Percentiles rank a stretch among this genome's conserved stretches.
phyloP scores from a whole-genome alignment of 306 rosid genomes.

The Glycine latifolia region DNA sequence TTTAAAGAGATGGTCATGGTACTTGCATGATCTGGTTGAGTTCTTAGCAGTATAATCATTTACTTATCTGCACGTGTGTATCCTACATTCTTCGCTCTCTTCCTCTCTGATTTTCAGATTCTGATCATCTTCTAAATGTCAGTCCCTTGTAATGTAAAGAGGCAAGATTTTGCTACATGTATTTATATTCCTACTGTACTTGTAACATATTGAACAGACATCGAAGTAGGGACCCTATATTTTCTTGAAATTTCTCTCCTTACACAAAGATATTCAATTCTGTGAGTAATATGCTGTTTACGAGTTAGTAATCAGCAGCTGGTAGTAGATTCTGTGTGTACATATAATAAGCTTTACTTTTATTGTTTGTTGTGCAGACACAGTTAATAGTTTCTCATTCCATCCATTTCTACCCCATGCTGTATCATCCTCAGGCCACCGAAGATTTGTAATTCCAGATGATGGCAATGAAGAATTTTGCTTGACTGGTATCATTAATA shows the following conservation, averaged over 20 bases:
- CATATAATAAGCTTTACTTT: slow-evolving; percentile 37
- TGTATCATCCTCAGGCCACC: slow-evolving; percentile 87
- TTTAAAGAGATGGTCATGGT: slow-evolving; percentile 23
- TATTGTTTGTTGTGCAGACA: slow-evolving; percentile 62
- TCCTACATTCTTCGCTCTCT: neutral
- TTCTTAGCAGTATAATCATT: slow-evolving; percentile 1
- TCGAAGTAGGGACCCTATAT: neutral
- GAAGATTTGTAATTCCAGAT: slow-evolving; percentile 80
- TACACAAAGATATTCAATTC: neutral
- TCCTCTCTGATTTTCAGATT: slow-evolving; percentile 19
- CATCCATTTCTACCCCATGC: slow-evolving; percentile 93
- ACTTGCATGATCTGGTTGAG: slow-evolving; percentile 8
- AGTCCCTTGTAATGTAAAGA: neutral
- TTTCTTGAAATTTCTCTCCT: slow-evolving; percentile 7
- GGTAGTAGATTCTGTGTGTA: slow-evolving; percentile 34
- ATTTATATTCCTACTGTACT: slow-evolving; percentile 1
- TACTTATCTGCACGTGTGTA: slow-evolving; percentile 20
- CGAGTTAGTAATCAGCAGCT: slow-evolving; percentile 18
- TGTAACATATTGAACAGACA: slow-evolving; percentile 13
- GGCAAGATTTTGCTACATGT: slow-evolving; percentile 10
- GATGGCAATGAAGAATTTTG: slow-evolving; percentile 60
- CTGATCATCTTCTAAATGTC: slow-evolving; percentile 30
- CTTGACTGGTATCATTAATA: slow-evolving; percentile 72
- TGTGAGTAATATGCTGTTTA: slow-evolving; percentile 23
- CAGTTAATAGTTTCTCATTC: slow-evolving; percentile 85